Evolutionary conservation across 352 stramenopile species (phyloP).

Genomic region (Pythium brassicae): DNA sequence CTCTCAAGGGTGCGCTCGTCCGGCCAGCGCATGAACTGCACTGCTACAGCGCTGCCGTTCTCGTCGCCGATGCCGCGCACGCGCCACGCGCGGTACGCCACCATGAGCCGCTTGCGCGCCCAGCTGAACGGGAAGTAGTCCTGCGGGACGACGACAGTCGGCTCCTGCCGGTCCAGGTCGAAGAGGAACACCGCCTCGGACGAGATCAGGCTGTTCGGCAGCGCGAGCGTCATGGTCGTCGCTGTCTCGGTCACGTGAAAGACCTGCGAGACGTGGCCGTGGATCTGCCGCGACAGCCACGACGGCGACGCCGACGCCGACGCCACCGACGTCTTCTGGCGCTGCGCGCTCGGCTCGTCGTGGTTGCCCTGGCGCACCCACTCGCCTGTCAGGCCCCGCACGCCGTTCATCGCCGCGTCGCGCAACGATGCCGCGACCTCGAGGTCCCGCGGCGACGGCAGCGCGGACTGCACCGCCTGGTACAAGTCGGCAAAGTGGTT

Average conservation of each 20-base stretch:
- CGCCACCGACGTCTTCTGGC: constrained; percentile 8
- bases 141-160: constrained; percentile 34
- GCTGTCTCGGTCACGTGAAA: constrained; percentile 59
- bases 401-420: constrained; percentile 32
- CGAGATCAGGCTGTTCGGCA: constrained; percentile 59
- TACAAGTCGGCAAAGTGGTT: constrained; percentile 48
- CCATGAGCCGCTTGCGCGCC: constrained; percentile 39
- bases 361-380: constrained; percentile 37
- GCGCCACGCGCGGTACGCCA: constrained; percentile 66
- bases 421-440: constrained; percentile 39
- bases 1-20: constrained; percentile 12
- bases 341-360: constrained; percentile 37
- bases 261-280: constrained; percentile 44
- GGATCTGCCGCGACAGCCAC: constrained; percentile 54
- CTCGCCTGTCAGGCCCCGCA: constrained; percentile 38
- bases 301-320: constrained; percentile 25
- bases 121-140: constrained; percentile 63
- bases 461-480: constrained; percentile 29
- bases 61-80: constrained; percentile 42
- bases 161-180: constrained; percentile 39
- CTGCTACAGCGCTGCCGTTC: constrained; percentile 40
- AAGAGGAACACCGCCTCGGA: constrained; percentile 41
- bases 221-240: constrained; percentile 49
- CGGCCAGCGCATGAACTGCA: constrained; percentile 70
- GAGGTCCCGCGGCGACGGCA: constrained; percentile 36